Evolutionary conservation across 768 basidiomycete genomes (phyloP), one percentile per base, ranked within the genome.

Genomic region (Pisolithus marmoratus): DNA sequence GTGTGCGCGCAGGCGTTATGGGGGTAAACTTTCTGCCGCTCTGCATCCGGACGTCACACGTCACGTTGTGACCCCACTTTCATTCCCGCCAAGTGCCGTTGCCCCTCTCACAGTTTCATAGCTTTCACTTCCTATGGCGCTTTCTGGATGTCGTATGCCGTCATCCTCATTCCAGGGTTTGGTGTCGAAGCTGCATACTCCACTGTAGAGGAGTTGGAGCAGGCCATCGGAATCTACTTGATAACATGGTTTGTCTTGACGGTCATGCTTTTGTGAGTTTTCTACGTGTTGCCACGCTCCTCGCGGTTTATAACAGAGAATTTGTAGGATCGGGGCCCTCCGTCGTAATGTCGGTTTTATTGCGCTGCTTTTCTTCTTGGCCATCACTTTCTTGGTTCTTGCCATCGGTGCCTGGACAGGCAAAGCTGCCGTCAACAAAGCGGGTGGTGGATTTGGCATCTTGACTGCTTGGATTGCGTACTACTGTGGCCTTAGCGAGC

Each of bases 141-240:
- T 2, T 94, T 93, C 76, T 94, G 90, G 90, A 72, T 93, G 71
- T 90, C 90, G 5, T 93, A 81, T 46, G 88, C 81, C 4, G 73
- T 79, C 0, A 82, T 94, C 59, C 68, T 85, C 61, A 77, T 90
- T 44, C 91, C 91, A 2, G 75, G 77, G 24, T 78, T 77, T 4
- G 89, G 89, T 14, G 75, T 92, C 43, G 11, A 58, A 5, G 63
- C 73, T 0, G 79, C 89, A 0, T 92, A 84, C 60, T 46, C 58
- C 0, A 48, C 55, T 0, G 46, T 49, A 0, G 59, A 61, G 0
- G 77, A 83, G 59, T 62, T 85, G 12, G 45, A 58, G 6, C 75
- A 78, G 45, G 90, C 87, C 0, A 59, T 93, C 12, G 89, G 85
- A 3, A 84, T 92, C 52, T 92, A 79, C 70, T 74, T 92, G 23